Evolutionary conservation across 2,329 filamentous ascomycete species (phyloP).

Genomic region (Fonsecaea monophora): DNA sequence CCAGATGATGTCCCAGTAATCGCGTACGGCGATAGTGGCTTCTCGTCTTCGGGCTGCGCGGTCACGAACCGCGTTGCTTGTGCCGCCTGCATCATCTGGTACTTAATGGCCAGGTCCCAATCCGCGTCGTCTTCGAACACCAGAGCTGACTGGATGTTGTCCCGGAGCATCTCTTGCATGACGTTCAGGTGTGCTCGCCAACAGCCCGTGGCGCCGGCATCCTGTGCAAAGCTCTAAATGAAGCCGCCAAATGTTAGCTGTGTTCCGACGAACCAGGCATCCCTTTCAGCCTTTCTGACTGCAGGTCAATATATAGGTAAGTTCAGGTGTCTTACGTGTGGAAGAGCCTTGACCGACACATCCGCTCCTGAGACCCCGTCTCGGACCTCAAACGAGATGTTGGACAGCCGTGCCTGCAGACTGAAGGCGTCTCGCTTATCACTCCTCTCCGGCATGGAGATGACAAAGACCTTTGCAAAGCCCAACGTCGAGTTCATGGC

Average conservation of each 20-base stretch:
- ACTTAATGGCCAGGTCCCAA: constrained; percentile 62
- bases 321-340: constrained; percentile 22
- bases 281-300: not conserved
- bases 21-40: constrained; percentile 54
- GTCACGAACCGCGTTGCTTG: constrained; percentile 43
- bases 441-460: constrained; percentile 56
- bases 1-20: constrained; percentile 62
- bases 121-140: constrained; percentile 65
- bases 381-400: constrained; percentile 34
- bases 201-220: constrained; percentile 36
- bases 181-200: constrained; percentile 53
- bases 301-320: not conserved
- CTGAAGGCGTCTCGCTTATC: constrained; percentile 59
- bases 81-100: constrained; percentile 55
- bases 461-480: constrained; percentile 52
- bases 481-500: constrained; percentile 35
- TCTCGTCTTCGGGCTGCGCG: constrained; percentile 36
- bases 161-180: constrained; percentile 51
- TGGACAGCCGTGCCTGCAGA: constrained; percentile 51
- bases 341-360: constrained; percentile 35
- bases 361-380: constrained; percentile 34
- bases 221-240: constrained; percentile 29
- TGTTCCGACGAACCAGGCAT: not conserved
- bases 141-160: constrained; percentile 56
- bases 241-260: constrained; percentile 6